Base-by-base conservation (phyloP, 2,329 filamentous ascomycete genomes). In the Seiridium cupressi region DNA sequence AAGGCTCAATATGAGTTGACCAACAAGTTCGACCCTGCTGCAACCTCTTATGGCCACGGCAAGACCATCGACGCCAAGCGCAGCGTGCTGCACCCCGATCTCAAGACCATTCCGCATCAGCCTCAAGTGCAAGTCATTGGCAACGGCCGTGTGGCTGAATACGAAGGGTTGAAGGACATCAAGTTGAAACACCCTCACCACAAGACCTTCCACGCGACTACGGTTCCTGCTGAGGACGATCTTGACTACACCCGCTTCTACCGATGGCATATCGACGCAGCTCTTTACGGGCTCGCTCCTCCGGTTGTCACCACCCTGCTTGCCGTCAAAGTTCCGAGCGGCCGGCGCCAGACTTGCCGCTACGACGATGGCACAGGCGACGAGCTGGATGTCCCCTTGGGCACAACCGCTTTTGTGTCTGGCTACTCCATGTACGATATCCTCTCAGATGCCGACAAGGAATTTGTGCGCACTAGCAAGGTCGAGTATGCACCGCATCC, bases 111-210 rank as follows among this genome's bases (percentile, higher is more conserved):
- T 47, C 90, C 90, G 0, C 87, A 91, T 66, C 90, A 93, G 71
- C 89, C 90, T 0, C 89, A 93, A 71, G 88, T 91, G 1, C 90
- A 93, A 69, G 87, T 93, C 58, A 93, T 93, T 62, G 90, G 90
- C 46, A 92, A 93, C 68, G 90, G 91, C 4, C 82, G 84, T 51
- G 82, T 93, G 1, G 72, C 81, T 1, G 82, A 84, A 38, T 93
- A 92, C 66, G 89, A 93, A 70, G 90, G 90, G 0, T 77, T 93
- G 8, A 75, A 82, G 65, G 80, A 92, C 70, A 82, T 93, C 63
- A 84, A 78, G 40, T 82, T 93, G 38, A 84, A 84, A 59, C 91
- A 93, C 69, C 90, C 91, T 5, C 90, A 93, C 69, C 91, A 93
- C 77, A 83, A 82, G 60, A 92, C 87, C 1, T 93, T 93, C 74